These are phyloP conservation scores for Sporobolomyces roseus DNA, from an alignment of 768 basidiomycete genomes.

Conservation along the genomic window DNA sequence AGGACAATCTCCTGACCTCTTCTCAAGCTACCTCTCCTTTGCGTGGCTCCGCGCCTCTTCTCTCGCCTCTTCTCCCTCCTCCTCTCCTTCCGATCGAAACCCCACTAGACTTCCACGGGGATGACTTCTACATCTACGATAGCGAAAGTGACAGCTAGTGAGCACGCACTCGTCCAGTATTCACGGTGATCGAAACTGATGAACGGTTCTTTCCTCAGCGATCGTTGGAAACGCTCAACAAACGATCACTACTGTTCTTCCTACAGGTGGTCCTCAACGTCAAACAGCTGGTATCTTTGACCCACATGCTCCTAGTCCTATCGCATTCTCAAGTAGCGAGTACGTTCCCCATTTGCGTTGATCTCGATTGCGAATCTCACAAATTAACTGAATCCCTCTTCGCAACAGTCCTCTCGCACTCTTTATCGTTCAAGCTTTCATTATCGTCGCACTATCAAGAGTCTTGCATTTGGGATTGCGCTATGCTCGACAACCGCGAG, in stretches of 20 bases:
- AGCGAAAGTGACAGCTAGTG: conserved; percentile 35
- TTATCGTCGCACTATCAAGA: conserved; percentile 78
- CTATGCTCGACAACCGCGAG: conserved; percentile 78
- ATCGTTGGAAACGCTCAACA: conserved; percentile 11
- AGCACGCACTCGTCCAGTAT: background rate
- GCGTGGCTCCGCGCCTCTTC: too few species aligned
- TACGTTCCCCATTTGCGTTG: conserved; percentile 3
- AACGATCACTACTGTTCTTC: conserved; percentile 18
- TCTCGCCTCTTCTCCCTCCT: too few species aligned
- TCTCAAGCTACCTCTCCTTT: too few species aligned
- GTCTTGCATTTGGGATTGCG: conserved; percentile 63
- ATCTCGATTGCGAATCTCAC: background rate
- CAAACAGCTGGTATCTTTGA: conserved; percentile 33
- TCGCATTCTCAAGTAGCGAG: conserved; percentile 22
- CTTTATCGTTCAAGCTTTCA: conserved; percentile 39
- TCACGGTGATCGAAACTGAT: background rate
- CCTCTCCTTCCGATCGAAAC: too few species aligned
- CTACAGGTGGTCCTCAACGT: background rate
- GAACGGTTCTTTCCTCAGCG: conserved; percentile 8
- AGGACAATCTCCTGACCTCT: too few species aligned
- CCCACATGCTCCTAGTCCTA: conserved; percentile 13
- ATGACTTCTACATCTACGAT: conserved; percentile 13
- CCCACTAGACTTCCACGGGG: too few species aligned
- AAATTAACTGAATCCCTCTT: background rate
- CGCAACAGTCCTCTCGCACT: conserved; percentile 25